phyloP scores from a whole-genome alignment of 495 filamentous ascomycete species.

The Cairneyella variabilis region DNA sequence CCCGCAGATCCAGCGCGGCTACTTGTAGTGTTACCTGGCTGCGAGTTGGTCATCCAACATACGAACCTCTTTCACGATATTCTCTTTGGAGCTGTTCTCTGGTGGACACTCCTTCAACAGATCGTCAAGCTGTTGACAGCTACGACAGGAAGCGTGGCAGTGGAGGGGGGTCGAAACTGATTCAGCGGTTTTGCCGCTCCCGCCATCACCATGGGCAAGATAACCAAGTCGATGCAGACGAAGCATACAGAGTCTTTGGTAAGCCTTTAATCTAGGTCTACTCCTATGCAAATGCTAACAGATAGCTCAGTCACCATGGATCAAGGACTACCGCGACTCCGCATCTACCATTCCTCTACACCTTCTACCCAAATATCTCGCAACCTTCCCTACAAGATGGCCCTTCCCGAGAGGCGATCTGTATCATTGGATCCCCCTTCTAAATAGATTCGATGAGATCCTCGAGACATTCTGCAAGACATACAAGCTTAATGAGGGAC shows the following conservation, averaged over 20 bases:
- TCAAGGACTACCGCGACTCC: conserved; percentile 70
- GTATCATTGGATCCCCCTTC: conserved; percentile 94
- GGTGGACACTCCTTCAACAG: conserved; percentile 21
- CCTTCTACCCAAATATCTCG: conserved; percentile 71
- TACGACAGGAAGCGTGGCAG: conserved; percentile 14
- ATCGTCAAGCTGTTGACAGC: conserved; percentile 24
- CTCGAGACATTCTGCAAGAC: conserved; percentile 75
- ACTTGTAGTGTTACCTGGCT: not conserved
- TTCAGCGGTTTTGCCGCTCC: conserved; percentile 50
- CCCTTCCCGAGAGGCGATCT: conserved; percentile 95
- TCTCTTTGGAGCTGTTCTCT: conserved; percentile 20
- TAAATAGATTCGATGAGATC: conserved; percentile 91
- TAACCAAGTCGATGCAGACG: conserved; percentile 87
- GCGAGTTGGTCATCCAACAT: not conserved
- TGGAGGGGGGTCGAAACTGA: conserved; percentile 22
- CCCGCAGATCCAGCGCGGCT: conserved; percentile 7
- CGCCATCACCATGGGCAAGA: conserved; percentile 77
- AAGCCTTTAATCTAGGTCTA: conserved; percentile 37
- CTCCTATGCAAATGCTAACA: conserved; percentile 5
- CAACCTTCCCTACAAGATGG: conserved; percentile 82
- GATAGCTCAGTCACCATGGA: conserved; percentile 69
- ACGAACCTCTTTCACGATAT: conserved; percentile 4
- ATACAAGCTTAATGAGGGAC: conserved; percentile 77
- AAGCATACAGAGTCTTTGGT: conserved; percentile 95
- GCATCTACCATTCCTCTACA: conserved; percentile 66